These are phyloP conservation scores for Psilocybe cyanescens DNA, from an alignment of 768 basidiomycete species.

Conservation along the genomic window DNA sequence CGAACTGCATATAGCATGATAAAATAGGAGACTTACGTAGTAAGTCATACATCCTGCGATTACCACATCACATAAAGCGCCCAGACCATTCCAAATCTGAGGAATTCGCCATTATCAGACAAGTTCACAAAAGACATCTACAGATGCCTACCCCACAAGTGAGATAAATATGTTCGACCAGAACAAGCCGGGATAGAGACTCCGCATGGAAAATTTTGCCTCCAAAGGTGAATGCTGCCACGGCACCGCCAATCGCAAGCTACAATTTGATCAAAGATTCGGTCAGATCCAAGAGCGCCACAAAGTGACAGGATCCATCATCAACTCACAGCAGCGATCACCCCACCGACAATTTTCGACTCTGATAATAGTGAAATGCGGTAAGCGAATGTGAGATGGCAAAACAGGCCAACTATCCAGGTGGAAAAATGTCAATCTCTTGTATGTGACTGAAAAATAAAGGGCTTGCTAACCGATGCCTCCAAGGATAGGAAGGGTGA, in stretches of 20 bases:
- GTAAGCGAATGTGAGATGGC: constrained; percentile 34
- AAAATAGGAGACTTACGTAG: constrained; percentile 25
- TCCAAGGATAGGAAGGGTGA: constrained; percentile 31
- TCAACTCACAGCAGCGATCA: constrained; percentile 26
- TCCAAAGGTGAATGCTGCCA: constrained; percentile 26
- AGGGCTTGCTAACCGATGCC: constrained; percentile 23
- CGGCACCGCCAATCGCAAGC: constrained; percentile 21
- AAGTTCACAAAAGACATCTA: not conserved
- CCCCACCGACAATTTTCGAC: constrained; percentile 21
- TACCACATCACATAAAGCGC: constrained; percentile 33
- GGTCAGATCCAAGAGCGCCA: constrained; percentile 13
- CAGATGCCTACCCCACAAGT: constrained; percentile 25
- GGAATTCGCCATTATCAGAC: not conserved
- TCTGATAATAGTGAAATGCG: constrained; percentile 29
- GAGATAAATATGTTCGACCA: constrained; percentile 26
- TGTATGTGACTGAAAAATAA: constrained; percentile 9
- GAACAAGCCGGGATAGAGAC: constrained; percentile 20
- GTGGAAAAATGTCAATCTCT: not conserved
- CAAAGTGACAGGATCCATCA: constrained; percentile 16
- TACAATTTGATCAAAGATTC: constrained; percentile 12
- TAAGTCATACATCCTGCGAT: constrained; percentile 35
- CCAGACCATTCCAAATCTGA: constrained; percentile 37
- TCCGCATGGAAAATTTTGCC: constrained; percentile 21
- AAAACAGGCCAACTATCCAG: constrained; percentile 25
- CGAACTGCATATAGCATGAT: too few species aligned